These are phyloP conservation scores for Trametes coccinea DNA, from an alignment of 768 basidiomycete genomes.

Conservation along the genomic window DNA sequence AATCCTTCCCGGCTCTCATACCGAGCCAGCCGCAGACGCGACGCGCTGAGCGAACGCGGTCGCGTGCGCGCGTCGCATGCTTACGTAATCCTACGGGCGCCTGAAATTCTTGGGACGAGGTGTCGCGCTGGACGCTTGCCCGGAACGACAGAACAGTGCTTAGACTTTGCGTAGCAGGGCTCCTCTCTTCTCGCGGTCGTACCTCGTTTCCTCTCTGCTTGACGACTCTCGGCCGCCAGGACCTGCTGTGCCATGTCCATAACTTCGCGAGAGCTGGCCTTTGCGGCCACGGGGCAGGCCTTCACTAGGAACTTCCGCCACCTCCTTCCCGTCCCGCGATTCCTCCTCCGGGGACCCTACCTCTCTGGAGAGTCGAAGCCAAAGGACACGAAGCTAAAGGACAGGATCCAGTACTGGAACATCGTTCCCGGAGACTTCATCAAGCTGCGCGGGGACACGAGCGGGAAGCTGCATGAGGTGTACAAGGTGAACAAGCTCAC, in stretches of 20 bases:
- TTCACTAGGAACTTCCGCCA: conserved; percentile 72
- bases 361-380: conserved; percentile 38
- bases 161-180: neutral
- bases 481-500: conserved; percentile 70
- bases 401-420: conserved; percentile 86
- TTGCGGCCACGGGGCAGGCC: conserved; percentile 31
- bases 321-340: conserved; percentile 59
- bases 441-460: conserved; percentile 64
- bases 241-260: conserved; percentile 8
- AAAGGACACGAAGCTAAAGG: conserved; percentile 60
- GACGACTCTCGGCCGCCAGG: neutral
- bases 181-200: neutral
- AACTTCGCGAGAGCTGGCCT: conserved; percentile 13
- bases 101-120: conserved; percentile 14
- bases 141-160: conserved; percentile 1
- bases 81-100: conserved; percentile 9
- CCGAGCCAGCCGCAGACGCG: neutral
- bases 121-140: conserved; percentile 18
- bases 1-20: no score
- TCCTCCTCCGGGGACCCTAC: conserved; percentile 36
- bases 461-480: conserved; percentile 65
- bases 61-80: conserved; percentile 15
- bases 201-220: neutral
- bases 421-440: conserved; percentile 83
- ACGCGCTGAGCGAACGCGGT: conserved; percentile 13